Conservation (phyloP, 306 rosid genomes). For the Sicyos baderoa region DNA sequence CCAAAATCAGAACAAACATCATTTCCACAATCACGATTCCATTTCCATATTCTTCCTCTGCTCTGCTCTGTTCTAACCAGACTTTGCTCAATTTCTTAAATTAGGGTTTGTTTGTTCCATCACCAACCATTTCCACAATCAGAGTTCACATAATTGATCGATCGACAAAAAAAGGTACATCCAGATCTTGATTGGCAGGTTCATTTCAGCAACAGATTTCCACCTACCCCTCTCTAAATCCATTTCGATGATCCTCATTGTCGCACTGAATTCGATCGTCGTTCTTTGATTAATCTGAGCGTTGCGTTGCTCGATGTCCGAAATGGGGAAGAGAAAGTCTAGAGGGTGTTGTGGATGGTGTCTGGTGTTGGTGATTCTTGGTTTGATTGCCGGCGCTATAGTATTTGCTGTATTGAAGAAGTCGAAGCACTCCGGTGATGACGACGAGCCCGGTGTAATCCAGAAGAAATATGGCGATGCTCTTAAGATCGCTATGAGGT, state of each 20-base stretch:
- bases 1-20: not conserved
- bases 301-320: constrained; percentile 8
- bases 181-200: not conserved
- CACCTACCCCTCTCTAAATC: not conserved
- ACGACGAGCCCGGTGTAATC: constrained; percentile 43
- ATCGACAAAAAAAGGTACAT: not conserved
- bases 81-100: constrained; percentile 3
- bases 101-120: constrained; percentile 10
- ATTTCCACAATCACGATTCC: not conserved
- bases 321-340: constrained; percentile 54
- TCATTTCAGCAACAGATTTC: not conserved
- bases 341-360: constrained; percentile 66
- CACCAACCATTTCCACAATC: constrained; percentile 19
- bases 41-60: too few relatives aligned
- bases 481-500: constrained; percentile 61
- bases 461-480: constrained; percentile 56
- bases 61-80: not conserved
- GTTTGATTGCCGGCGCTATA: constrained; percentile 48
- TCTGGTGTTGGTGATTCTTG: constrained; percentile 50
- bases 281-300: not conserved
- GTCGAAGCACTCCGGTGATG: constrained; percentile 29
- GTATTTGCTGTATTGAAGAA: constrained; percentile 42
- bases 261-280: constrained; percentile 34
- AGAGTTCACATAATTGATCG: not conserved
- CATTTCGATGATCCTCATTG: not conserved